A percentile compares a stretch with the other conserved stretches of the same genome.
Conservation (phyloP, 805 yeast species). For the Ogataea wickerhamii region DNA sequence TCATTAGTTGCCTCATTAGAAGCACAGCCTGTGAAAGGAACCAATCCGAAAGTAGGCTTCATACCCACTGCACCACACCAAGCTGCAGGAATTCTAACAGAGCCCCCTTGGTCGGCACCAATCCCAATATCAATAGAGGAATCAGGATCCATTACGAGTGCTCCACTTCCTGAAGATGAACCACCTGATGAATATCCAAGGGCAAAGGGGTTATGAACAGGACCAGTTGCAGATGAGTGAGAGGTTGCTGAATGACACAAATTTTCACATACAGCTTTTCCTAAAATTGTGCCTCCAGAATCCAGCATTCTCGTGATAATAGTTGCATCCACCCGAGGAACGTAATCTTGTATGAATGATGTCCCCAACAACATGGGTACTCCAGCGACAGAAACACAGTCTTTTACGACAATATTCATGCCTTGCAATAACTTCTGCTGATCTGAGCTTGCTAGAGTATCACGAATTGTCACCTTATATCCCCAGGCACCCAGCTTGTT, state of each 20-base stretch:
- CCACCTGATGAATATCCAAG: constrained; percentile 36
- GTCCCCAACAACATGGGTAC: constrained; percentile 37
- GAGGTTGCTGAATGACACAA: constrained; percentile 25
- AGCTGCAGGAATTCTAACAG: constrained; percentile 44
- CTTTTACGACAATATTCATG: constrained; percentile 31
- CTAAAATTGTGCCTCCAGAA: constrained; percentile 32
- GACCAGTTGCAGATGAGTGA: constrained; percentile 37
- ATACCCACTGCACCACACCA: constrained; percentile 35
- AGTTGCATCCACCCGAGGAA: constrained; percentile 34
- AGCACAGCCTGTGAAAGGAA: constrained; percentile 36
- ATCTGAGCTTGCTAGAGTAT: constrained; percentile 16
- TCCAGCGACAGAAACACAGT: constrained; percentile 32
- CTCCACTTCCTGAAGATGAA: constrained; percentile 44
- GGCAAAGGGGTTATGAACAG: constrained; percentile 42
- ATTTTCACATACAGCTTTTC: constrained; percentile 36
- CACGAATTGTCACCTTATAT: constrained; percentile 22
- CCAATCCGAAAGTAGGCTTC: constrained; percentile 46
- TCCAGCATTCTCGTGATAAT: constrained; percentile 33
- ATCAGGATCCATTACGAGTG: constrained; percentile 38
- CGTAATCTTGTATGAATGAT: constrained; percentile 26
- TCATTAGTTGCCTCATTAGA: constrained; percentile 34
- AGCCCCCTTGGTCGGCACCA: constrained; percentile 41
- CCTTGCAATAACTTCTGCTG: constrained; percentile 23
- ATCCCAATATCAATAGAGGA: constrained; percentile 33
- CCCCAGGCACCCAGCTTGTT: constrained; percentile 34